Conservation (phyloP, 352 stramenopile species). For the Albugo laibachii region DNA sequence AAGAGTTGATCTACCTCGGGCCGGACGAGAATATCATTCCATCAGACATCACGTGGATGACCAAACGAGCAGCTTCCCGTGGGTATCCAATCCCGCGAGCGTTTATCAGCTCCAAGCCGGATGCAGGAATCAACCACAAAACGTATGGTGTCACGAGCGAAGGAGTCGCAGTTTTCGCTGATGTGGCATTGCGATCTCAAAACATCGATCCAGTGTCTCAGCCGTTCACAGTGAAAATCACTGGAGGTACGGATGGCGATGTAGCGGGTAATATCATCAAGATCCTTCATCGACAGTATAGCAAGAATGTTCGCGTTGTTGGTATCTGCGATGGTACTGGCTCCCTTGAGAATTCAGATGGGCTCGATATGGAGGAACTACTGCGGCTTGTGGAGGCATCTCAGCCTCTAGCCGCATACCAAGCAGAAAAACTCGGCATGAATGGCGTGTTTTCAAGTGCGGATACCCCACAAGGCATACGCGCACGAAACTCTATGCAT, state of each 20-base stretch:
- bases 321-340: constrained; percentile 11
- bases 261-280: constrained; percentile 12
- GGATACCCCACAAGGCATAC: constrained; percentile 46
- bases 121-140: constrained; percentile 75
- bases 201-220: constrained; percentile 55
- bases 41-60: constrained; percentile 60
- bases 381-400: constrained; percentile 7
- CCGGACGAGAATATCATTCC: constrained; percentile 93
- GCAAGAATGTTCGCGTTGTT: constrained; percentile 1
- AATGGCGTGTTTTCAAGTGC: constrained; percentile 74
- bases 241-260: constrained; percentile 11
- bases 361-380: constrained; percentile 8
- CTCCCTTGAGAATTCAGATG: constrained; percentile 10
- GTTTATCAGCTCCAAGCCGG: constrained; percentile 73
- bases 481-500: constrained; percentile 95
- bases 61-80: constrained; percentile 54
- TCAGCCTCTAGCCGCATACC: constrained; percentile 12
- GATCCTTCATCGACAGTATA: constrained; percentile 8
- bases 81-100: constrained; percentile 61
- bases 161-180: constrained; percentile 60
- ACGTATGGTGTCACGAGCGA: constrained; percentile 73
- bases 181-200: constrained; percentile 51
- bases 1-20: constrained; percentile 92
- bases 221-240: constrained; percentile 21
- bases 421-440: constrained; percentile 21